Percentiles rank a stretch among this genome's conserved stretches.
These are phyloP conservation scores for Akanthomyces uredinophilus DNA, from an alignment of 2,329 filamentous ascomycete genomes.

Conservation along the genomic window DNA sequence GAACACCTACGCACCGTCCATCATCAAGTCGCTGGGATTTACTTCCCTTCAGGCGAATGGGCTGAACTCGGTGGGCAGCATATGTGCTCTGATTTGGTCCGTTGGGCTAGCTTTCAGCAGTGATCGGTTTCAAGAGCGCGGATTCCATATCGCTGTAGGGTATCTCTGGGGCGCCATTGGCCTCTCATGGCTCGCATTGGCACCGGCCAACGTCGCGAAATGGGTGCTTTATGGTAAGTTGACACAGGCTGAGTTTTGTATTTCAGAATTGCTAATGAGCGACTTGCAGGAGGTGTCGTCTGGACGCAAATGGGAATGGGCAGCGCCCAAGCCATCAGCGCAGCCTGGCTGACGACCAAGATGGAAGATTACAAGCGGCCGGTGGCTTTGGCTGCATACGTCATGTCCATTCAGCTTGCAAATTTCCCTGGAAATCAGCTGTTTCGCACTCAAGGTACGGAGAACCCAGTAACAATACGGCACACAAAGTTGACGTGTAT, in stretches of 20 bases:
- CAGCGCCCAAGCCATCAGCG: constrained; percentile 26
- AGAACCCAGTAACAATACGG: background rate
- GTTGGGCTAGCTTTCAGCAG: constrained; percentile 24
- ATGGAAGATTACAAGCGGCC: constrained; percentile 27
- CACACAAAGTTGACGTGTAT: background rate
- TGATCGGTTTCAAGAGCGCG: constrained; percentile 25
- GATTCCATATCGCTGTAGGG: constrained; percentile 24
- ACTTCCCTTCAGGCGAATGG: constrained; percentile 25
- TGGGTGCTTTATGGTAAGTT: constrained; percentile 24
- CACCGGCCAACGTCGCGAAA: constrained; percentile 20
- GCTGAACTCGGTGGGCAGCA: constrained; percentile 25
- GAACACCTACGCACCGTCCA: constrained; percentile 27
- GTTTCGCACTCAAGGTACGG: constrained; percentile 23
- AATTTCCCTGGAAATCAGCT: constrained; percentile 28
- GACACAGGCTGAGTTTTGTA: background rate
- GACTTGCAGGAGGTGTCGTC: constrained; percentile 23
- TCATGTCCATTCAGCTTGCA: constrained; percentile 28
- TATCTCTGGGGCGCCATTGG: constrained; percentile 25
- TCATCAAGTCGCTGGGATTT: constrained; percentile 26
- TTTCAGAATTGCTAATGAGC: background rate
- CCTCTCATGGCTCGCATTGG: constrained; percentile 24
- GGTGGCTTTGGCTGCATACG: constrained; percentile 26
- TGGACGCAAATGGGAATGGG: constrained; percentile 31
- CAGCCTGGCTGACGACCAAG: constrained; percentile 26
- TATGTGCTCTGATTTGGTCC: constrained; percentile 24